A percentile compares a stretch with the other conserved stretches of the same genome.
Conservation (phyloP, 371 early-diverging fungal genomes). For the Mucor circinelloides region DNA sequence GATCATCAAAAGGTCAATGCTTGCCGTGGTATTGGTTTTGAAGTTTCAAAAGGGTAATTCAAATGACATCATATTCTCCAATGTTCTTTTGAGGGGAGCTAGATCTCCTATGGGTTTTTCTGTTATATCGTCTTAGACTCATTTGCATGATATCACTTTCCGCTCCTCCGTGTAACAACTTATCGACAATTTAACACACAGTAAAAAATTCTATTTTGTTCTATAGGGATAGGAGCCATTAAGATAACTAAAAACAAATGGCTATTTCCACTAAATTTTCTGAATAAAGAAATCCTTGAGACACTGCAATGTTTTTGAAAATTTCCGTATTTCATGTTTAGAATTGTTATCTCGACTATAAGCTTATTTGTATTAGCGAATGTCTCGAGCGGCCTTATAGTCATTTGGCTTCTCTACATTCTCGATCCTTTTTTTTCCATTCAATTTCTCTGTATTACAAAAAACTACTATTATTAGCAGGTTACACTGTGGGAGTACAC, state of each 20-base stretch:
- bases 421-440: background rate
- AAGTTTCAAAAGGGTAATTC: background rate
- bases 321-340: background rate
- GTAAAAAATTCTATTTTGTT: background rate
- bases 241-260: background rate
- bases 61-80: slow-evolving; percentile 3
- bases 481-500: background rate
- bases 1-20: slow-evolving; percentile 11
- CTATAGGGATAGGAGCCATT: background rate
- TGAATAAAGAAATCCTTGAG: background rate
- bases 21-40: background rate
- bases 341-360: background rate
- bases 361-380: background rate
- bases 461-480: background rate
- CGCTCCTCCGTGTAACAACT: background rate
- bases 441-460: background rate
- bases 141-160: background rate
- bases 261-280: background rate
- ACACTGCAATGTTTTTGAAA: background rate
- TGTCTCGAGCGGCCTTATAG: background rate
- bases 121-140: background rate
- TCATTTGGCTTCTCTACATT: background rate
- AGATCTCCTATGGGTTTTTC: background rate
- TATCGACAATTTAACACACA: background rate
- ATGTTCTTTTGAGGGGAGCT: background rate